These are phyloP conservation scores for Aspergillus avenaceus DNA, from an alignment of 495 filamentous ascomycete species.

Conservation along the genomic window DNA sequence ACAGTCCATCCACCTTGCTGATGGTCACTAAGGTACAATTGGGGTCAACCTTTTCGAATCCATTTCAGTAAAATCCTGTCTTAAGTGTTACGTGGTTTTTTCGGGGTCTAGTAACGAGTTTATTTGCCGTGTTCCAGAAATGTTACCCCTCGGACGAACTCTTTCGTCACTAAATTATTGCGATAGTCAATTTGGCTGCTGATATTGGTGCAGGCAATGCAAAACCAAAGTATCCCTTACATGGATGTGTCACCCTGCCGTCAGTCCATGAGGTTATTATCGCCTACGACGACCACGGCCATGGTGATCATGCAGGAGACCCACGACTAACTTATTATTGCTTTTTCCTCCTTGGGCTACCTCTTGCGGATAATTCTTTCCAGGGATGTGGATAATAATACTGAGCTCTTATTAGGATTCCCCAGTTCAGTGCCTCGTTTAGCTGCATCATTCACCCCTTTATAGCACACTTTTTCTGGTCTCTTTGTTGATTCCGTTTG, in stretches of 20 bases:
- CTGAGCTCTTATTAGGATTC: background rate
- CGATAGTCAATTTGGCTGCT: background rate
- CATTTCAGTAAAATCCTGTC: background rate
- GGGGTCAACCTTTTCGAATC: background rate
- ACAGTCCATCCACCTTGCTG: background rate
- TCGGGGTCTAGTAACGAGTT: background rate
- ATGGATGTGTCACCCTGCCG: constrained; percentile 13
- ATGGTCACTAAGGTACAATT: background rate
- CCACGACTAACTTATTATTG: constrained; percentile 1
- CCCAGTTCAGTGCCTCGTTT: constrained; percentile 1
- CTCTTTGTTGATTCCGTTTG: constrained; percentile 3
- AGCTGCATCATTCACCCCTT: constrained; percentile 7
- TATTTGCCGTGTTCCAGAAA: background rate
- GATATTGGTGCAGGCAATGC: background rate
- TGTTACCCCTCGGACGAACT: background rate
- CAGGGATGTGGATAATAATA: constrained; percentile 1
- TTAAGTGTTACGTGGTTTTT: background rate
- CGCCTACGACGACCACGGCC: constrained; percentile 11
- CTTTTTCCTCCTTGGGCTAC: constrained; percentile 1
- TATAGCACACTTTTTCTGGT: constrained; percentile 4
- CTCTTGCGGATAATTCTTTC: background rate
- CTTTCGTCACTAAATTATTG: background rate
- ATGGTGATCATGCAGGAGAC: constrained; percentile 15
- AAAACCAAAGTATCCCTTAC: constrained; percentile 15
- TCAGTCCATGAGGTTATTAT: constrained; percentile 16